Evolutionary conservation across 2,329 filamentous ascomycete species (phyloP), one percentile per base, ranked within the genome.

Genomic region (Fusarium luffae): DNA sequence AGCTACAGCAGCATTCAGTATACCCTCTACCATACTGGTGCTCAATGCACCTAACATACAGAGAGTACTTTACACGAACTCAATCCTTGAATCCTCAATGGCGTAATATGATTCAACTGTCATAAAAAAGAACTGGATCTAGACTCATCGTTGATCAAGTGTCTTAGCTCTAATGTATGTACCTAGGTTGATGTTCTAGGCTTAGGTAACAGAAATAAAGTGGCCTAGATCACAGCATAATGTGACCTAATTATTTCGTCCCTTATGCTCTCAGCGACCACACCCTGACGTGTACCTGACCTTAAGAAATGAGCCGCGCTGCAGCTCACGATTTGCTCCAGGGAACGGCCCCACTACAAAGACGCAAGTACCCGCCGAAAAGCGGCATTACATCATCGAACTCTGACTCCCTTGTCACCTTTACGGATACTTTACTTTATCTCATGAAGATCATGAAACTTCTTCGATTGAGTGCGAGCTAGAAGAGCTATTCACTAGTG

Each of bases 331-430:
- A 55, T 63, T 59, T 52, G 10, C 57, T 43, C 55, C 54, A 62
- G 56, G 51, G 63, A 68, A 40, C 32, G 43, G 52, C 65, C 63
- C 65, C 65, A 50, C 59, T 43, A 25, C 18, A 51, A 47, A 27
- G 32, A 48, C 48, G 40, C 37, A 52, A 61, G 54, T 63, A 40
- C 32, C 54, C 54, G 57, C 54, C 18, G 50, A 30, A 50, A 55
- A 51, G 43, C 62, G 68, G 58, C 62, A 75, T 75, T 75, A 75
- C 74, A 74, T 75, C 74, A 75, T 70, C 43, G 68, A 70, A 55
- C 42, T 51, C 18, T 37, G 27, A 42, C 44, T 67, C 32, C 56
- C 43, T 54, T 37, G 40, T 49, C 52, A 49, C 10, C 13, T 25
- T 34, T 49, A 37, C 34, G 34, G 18, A 37, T 37, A 51, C 27